Evolutionary conservation across 768 basidiomycete genomes (phyloP).

Genomic region (Baorangia bicolor): DNA sequence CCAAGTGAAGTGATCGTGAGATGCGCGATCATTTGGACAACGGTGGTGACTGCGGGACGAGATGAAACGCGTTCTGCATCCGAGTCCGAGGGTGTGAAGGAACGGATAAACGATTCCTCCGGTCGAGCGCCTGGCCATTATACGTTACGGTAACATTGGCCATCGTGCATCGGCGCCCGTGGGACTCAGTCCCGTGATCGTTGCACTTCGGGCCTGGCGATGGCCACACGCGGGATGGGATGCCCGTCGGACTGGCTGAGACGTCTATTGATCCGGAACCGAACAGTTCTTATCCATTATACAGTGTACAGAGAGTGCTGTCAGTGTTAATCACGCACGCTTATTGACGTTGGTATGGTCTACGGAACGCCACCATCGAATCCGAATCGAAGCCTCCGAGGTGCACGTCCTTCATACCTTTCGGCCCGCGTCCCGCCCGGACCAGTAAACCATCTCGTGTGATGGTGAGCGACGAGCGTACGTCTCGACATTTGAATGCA

Average conservation of each 20-base stretch:
- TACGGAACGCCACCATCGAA: background rate
- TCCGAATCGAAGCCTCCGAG: background rate
- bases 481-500: background rate
- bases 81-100: background rate
- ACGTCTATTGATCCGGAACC: background rate
- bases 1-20: background rate
- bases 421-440: background rate
- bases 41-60: background rate
- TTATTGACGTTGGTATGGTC: background rate
- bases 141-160: too few species aligned
- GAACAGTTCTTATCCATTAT: background rate
- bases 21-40: background rate
- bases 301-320: background rate
- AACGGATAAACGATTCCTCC: too few species aligned
- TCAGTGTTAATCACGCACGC: background rate
- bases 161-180: background rate
- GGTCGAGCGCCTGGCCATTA: background rate
- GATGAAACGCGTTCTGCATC: background rate
- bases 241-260: background rate
- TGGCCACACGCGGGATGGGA: background rate
- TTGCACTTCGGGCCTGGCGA: background rate
- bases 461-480: background rate
- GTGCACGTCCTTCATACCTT: background rate
- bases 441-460: background rate
- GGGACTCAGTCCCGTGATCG: background rate